phyloP scores from a whole-genome alignment of 2,329 filamentous ascomycete genomes.

The Chaetomium sp. region DNA sequence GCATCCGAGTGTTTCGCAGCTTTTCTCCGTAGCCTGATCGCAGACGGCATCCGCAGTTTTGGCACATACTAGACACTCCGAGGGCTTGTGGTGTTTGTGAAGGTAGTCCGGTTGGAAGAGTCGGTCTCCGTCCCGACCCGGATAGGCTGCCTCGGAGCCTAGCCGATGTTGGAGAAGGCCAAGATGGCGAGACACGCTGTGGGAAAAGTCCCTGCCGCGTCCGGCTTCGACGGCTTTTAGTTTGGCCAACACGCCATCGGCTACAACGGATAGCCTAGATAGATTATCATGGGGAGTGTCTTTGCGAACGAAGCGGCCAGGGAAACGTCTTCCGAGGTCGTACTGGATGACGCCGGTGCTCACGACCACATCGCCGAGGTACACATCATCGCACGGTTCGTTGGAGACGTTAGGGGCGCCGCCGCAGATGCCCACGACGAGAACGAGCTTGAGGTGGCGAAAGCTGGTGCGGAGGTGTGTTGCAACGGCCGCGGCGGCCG shows the following conservation, averaged over 20 bases:
- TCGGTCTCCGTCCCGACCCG: slow-evolving; percentile 20
- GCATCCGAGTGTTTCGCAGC: slow-evolving; percentile 19
- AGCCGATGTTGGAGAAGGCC: slow-evolving; percentile 2
- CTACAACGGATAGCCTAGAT: slow-evolving; percentile 30
- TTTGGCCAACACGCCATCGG: slow-evolving; percentile 36
- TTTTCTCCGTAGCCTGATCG: background rate
- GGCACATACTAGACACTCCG: background rate
- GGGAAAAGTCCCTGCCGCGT: slow-evolving; percentile 22
- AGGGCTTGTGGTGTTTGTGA: slow-evolving; percentile 21
- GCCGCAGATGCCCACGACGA: slow-evolving; percentile 35
- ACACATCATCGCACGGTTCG: background rate
- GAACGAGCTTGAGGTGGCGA: slow-evolving; percentile 28
- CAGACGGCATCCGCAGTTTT: background rate
- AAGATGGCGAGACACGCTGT: slow-evolving; percentile 8
- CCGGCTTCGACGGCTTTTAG: slow-evolving; percentile 33
- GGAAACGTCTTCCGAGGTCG: slow-evolving; percentile 33
- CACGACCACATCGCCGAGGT: slow-evolving; percentile 35
- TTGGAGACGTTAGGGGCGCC: slow-evolving; percentile 23
- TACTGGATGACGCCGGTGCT: slow-evolving; percentile 32
- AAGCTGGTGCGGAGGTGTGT: slow-evolving; percentile 37
- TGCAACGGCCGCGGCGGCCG: slow-evolving; percentile 32
- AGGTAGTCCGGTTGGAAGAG: slow-evolving; percentile 26
- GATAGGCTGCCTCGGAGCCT: background rate
- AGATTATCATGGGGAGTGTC: slow-evolving; percentile 30
- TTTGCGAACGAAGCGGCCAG: slow-evolving; percentile 29